Evolutionary conservation across 306 rosid species (phyloP), one percentile per base, ranked within the genome.

Genomic region (Ziziphus jujuba): DNA sequence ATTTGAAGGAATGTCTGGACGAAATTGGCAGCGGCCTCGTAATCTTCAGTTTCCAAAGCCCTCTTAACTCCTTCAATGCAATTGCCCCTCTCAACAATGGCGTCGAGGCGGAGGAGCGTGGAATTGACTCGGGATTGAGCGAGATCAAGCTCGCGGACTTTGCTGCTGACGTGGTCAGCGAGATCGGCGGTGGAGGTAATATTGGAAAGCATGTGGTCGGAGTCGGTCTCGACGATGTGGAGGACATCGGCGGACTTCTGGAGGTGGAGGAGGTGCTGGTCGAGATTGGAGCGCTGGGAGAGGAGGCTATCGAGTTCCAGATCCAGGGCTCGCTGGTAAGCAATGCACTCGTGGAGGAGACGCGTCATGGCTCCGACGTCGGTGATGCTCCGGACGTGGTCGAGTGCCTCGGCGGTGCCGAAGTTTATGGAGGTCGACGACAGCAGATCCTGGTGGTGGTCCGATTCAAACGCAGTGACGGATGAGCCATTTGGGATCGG

Each of bases 121-220:
- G 89, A 74, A 5, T 80, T 74, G 54, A 93, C 98, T 25, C 91
- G 91, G 20, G 98, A 93, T 67, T 93, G 96, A 0, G 97, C 97
- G 14, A 93, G 75, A 77, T 92, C 98, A 63, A 92, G 97, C 67
- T 92, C 96, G 4, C 98, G 89, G 40, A 92, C 97, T 76, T 92
- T 92, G 66, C 84, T 71, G 56, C 80, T 72, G 64, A 84, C 87
- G 65, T 56, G 80, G 59, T 84, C 87, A 5, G 89, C 89, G 47
- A 84, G 87, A 63, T 64, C 78, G 40, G 79, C 80, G 40, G 89
- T 84, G 66, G 87, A 84, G 62, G 72, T 19, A 19, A 84, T 82
- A 44, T 79, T 81, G 48, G 79, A 56, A 13, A 79, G 82, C 64
- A 82, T 83, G 66, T 76, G 69, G 34, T 88, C 86, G 25, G 98